A percentile compares a stretch with the other conserved stretches of the same genome.
These are phyloP conservation scores for Talaromyces nanjingensis DNA, from an alignment of 495 filamentous ascomycete species.

Conservation along the genomic window DNA sequence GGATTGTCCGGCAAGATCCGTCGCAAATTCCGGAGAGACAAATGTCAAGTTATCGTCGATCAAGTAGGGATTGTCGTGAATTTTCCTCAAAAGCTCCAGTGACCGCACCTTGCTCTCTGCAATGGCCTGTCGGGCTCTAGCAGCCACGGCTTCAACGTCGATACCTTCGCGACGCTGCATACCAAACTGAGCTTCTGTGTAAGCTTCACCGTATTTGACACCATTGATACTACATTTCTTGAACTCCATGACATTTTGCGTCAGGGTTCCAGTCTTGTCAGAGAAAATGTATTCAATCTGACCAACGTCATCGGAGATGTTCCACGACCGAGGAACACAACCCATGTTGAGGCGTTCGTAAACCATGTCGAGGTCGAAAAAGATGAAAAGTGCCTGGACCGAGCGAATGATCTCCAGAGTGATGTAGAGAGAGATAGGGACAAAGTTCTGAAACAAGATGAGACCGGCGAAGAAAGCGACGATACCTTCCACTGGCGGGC, in stretches of 20 bases:
- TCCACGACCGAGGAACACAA: conserved; percentile 97
- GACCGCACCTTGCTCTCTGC: conserved; percentile 66
- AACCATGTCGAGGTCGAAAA: conserved; percentile 79
- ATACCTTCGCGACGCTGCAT: conserved; percentile 88
- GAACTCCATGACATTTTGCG: conserved; percentile 99
- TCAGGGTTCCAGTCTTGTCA: conserved; percentile 97
- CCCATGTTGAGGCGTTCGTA: conserved; percentile 89
- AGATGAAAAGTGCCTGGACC: conserved; percentile 93
- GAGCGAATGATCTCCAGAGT: conserved; percentile 94
- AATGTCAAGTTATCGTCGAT: conserved; percentile 87
- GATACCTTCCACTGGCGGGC: conserved; percentile 73
- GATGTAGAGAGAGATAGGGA: conserved; percentile 97
- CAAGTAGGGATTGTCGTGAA: conserved; percentile 88
- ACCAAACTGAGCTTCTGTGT: conserved; percentile 91
- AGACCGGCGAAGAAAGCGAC: conserved; percentile 94
- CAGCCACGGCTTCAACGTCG: conserved; percentile 73
- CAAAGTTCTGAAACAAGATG: conserved; percentile 96
- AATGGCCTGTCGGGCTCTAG: conserved; percentile 69
- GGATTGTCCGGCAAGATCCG: conserved; percentile 68
- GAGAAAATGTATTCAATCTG: conserved; percentile 99
- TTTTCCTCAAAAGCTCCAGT: conserved; percentile 60
- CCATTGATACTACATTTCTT: conserved; percentile 97
- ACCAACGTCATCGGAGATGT: conserved; percentile 95
- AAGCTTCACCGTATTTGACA: conserved; percentile 90
- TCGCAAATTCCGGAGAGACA: conserved; percentile 79